These are phyloP conservation scores for Thermothielavioides terrestris DNA, from an alignment of 495 filamentous ascomycete species.

Conservation along the genomic window DNA sequence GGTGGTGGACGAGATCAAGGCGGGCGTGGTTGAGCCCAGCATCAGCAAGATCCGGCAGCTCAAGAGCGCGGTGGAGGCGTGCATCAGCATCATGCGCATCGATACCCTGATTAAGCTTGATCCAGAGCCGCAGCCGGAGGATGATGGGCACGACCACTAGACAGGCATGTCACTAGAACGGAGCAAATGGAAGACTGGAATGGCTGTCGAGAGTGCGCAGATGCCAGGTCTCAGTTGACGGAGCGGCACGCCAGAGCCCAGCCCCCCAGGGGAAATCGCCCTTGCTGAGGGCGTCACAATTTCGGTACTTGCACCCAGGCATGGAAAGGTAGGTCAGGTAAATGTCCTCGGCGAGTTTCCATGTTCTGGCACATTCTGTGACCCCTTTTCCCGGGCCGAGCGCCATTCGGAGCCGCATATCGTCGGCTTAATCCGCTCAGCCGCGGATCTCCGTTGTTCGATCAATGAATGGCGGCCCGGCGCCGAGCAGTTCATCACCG, in stretches of 20 bases:
- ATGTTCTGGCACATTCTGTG: not conserved
- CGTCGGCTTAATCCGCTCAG: constrained; percentile 18
- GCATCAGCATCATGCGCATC: constrained; percentile 98
- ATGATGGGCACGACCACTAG: constrained; percentile 68
- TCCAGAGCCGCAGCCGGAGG: constrained; percentile 71
- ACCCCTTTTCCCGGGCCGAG: not conserved
- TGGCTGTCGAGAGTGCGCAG: not conserved
- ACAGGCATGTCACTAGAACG: constrained; percentile 2
- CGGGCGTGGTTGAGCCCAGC: constrained; percentile 89
- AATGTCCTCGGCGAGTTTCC: too few relatives aligned
- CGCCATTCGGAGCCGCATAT: constrained; percentile 12
- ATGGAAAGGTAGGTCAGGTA: not conserved
- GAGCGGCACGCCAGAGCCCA: not conserved
- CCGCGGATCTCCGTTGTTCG: constrained; percentile 4
- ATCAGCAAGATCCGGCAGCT: constrained; percentile 98
- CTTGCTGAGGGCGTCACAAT: not conserved
- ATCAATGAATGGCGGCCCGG: not conserved
- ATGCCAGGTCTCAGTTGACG: not conserved
- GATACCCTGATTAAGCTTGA: constrained; percentile 99
- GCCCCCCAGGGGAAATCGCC: not conserved
- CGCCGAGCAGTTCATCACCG: not conserved
- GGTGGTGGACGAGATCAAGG: constrained; percentile 88
- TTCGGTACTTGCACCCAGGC: not conserved
- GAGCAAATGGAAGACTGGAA: constrained; percentile 6
- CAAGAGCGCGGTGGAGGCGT: constrained; percentile 97